These are phyloP conservation scores for Jatropha curcas DNA, from an alignment of 345 rosid species.

Conservation along the genomic window DNA sequence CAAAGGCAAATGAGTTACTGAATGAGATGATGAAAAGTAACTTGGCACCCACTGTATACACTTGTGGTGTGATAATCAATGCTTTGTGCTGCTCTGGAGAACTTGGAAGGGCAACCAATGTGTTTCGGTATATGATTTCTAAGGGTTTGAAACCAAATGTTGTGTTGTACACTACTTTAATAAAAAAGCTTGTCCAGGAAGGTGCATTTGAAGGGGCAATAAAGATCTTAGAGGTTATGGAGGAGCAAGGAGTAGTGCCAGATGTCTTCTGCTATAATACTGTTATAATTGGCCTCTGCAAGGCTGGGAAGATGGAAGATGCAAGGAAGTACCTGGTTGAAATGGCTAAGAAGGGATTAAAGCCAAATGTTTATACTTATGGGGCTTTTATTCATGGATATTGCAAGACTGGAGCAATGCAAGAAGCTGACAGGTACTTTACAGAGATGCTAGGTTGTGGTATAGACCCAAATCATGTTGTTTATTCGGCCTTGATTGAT, in stretches of 20 bases:
- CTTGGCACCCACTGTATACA: constrained; percentile 47
- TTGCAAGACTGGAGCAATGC: constrained; percentile 57
- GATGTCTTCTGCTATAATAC: constrained; percentile 76
- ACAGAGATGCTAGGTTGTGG: constrained; percentile 64
- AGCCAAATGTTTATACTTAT: constrained; percentile 66
- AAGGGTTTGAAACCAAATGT: constrained; percentile 61
- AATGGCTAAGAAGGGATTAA: constrained; percentile 62
- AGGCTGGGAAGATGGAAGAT: constrained; percentile 71
- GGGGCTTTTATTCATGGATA: constrained; percentile 63
- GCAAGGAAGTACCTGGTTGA: constrained; percentile 55
- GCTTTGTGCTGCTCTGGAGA: constrained; percentile 58
- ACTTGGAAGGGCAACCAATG: constrained; percentile 44
- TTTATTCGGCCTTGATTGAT: constrained; percentile 54
- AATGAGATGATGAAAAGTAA: constrained; percentile 61
- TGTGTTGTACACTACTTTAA: constrained; percentile 58
- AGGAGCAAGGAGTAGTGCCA: constrained; percentile 50
- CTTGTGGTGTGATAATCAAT: constrained; percentile 49
- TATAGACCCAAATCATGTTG: constrained; percentile 53
- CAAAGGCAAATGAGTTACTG: constrained; percentile 43
- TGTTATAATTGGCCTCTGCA: constrained; percentile 70
- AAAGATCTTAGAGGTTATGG: constrained; percentile 58
- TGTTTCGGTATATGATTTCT: constrained; percentile 55
- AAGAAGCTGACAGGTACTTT: constrained; percentile 56
- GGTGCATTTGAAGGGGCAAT: constrained; percentile 55
- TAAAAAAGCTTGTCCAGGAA: constrained; percentile 54